These are phyloP conservation scores for Tolypocladium pustulatum DNA, from an alignment of 2,329 filamentous ascomycete species.

Conservation along the genomic window DNA sequence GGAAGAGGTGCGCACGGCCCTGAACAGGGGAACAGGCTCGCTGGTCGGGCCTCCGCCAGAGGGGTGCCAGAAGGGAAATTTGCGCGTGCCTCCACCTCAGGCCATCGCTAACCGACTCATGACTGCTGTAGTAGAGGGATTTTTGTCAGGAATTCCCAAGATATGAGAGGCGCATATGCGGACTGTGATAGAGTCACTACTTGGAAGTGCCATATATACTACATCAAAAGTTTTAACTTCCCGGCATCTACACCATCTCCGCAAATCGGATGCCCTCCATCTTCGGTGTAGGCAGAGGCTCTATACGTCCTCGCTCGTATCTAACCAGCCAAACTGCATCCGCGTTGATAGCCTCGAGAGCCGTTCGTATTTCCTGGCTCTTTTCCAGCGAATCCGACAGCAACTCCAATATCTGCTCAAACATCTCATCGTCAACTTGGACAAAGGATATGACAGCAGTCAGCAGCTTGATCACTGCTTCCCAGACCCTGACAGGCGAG, in stretches of 20 bases:
- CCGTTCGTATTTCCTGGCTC: conserved; percentile 37
- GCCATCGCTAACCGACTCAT: conserved; percentile 91
- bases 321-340: conserved; percentile 69
- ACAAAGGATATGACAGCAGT: conserved; percentile 52
- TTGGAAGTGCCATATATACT: background rate
- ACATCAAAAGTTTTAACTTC: conserved; percentile 2
- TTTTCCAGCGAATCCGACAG: conserved; percentile 39
- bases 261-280: conserved; percentile 32
- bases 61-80: conserved; percentile 62
- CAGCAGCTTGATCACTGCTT: conserved; percentile 48
- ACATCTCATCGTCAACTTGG: conserved; percentile 53
- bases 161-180: conserved; percentile 24
- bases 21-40: conserved; percentile 53
- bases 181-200: background rate
- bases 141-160: conserved; percentile 45
- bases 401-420: conserved; percentile 60
- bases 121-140: conserved; percentile 66
- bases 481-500: conserved; percentile 54
- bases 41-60: conserved; percentile 54
- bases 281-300: conserved; percentile 24
- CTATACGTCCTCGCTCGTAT: conserved; percentile 33
- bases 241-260: conserved; percentile 12
- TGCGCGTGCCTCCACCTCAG: conserved; percentile 74
- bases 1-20: conserved; percentile 68
- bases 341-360: conserved; percentile 53